These are phyloP conservation scores for Paraglomus brasilianum DNA, from an alignment of 192 early-diverging fungal genomes.

Conservation along the genomic window DNA sequence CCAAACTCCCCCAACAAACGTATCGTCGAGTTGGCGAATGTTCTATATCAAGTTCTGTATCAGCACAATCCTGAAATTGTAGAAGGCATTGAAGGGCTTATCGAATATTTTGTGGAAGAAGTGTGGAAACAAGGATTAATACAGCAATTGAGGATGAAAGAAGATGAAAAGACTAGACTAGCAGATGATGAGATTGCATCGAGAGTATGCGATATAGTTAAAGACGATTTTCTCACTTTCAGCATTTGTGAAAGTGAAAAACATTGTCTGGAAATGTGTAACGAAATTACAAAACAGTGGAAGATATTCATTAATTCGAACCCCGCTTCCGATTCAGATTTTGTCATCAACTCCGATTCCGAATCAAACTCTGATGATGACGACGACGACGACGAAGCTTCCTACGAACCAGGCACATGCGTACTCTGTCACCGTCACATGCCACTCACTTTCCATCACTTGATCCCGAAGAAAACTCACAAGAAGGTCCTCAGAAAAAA, in stretches of 20 bases:
- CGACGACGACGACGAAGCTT: conserved; percentile 31
- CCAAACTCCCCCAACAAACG: too few relatives aligned
- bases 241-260: conserved; percentile 12
- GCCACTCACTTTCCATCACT: conserved; percentile 43
- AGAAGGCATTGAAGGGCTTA: not conserved
- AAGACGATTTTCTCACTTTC: conserved; percentile 27
- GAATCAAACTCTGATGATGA: conserved; percentile 1
- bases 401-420: conserved; percentile 31
- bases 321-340: not conserved
- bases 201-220: conserved; percentile 13
- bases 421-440: conserved; percentile 37
- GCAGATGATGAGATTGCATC: conserved; percentile 7
- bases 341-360: not conserved
- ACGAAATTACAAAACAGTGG: not conserved
- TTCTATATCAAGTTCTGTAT: conserved; percentile 26
- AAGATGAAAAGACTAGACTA: not conserved
- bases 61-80: conserved; percentile 20
- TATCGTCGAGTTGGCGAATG: too few relatives aligned
- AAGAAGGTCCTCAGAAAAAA: conserved; percentile 26
- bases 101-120: conserved; percentile 22
- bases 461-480: conserved; percentile 37
- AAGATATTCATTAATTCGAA: not conserved
- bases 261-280: conserved; percentile 21
- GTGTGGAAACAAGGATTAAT: conserved; percentile 13
- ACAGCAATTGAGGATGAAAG: not conserved